A percentile compares a stretch with the other conserved stretches of the same genome.
phyloP scores from a whole-genome alignment of 306 rosid genomes.

The Potentilla sterilis region DNA sequence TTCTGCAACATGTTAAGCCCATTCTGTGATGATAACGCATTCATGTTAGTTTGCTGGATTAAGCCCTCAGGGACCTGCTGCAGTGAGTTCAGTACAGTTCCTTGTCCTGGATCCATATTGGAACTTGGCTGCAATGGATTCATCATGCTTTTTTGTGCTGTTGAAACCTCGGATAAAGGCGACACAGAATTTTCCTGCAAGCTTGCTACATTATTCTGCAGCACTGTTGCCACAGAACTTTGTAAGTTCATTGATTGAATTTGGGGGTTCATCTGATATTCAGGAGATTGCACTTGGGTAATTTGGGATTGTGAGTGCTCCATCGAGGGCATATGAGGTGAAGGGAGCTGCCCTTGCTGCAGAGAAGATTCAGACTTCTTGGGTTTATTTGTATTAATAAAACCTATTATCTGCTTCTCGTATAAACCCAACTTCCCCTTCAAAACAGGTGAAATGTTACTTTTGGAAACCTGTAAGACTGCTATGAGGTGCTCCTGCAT shows the following conservation, averaged over 20 bases:
- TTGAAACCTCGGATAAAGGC: slow-evolving; percentile 47
- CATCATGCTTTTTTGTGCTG: slow-evolving; percentile 51
- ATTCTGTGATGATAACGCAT: slow-evolving; percentile 52
- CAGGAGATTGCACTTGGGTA: slow-evolving; percentile 57
- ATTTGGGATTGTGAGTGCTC: slow-evolving; percentile 66
- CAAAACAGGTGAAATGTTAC: slow-evolving; percentile 14
- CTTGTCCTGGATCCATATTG: slow-evolving; percentile 65
- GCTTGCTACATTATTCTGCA: slow-evolving; percentile 50
- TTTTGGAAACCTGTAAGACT: slow-evolving; percentile 47
- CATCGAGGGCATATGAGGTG: slow-evolving; percentile 41
- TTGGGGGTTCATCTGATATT: slow-evolving; percentile 69
- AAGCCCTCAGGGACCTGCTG: slow-evolving; percentile 59
- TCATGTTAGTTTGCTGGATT: slow-evolving; percentile 62
- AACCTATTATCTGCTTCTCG: slow-evolving; percentile 52
- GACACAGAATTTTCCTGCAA: slow-evolving; percentile 65
- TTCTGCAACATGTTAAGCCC: slow-evolving; percentile 58
- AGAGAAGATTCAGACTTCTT: slow-evolving; percentile 38
- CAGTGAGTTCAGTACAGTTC: slow-evolving; percentile 52
- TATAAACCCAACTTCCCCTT: slow-evolving; percentile 45
- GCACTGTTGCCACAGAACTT: slow-evolving; percentile 47
- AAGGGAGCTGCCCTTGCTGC: slow-evolving; percentile 67
- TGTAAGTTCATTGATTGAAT: slow-evolving; percentile 55
- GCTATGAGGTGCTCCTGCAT: slow-evolving; percentile 46
- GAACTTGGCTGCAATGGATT: slow-evolving; percentile 61
- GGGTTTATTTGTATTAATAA: slow-evolving; percentile 21